A percentile compares a stretch with the other conserved stretches of the same genome.
Evolutionary conservation across 768 basidiomycete species (phyloP).

Genomic region (Roridomyces roridus): DNA sequence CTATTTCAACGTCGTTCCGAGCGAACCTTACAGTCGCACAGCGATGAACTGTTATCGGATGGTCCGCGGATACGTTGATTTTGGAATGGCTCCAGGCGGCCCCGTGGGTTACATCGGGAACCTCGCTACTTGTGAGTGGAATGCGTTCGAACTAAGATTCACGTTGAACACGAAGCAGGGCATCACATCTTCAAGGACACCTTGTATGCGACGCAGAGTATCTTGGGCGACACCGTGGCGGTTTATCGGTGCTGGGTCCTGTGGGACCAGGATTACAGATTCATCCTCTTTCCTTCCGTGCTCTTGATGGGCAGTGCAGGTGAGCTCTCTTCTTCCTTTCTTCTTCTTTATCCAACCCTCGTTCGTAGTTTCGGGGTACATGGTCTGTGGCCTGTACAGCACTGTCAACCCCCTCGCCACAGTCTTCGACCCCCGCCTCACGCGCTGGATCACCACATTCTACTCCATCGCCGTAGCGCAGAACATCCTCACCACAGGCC

Average conservation of each 20-base stretch:
- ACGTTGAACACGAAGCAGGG: neutral
- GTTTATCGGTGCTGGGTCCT: slow-evolving; percentile 31
- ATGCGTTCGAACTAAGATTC: neutral
- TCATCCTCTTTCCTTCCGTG: slow-evolving; percentile 22
- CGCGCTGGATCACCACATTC: slow-evolving; percentile 26
- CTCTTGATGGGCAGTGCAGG: slow-evolving; percentile 21
- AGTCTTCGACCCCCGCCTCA: slow-evolving; percentile 22
- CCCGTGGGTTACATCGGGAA: slow-evolving; percentile 23
- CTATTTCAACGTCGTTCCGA: too few relatives aligned
- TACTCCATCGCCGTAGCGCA: slow-evolving; percentile 25
- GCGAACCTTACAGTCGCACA: too few relatives aligned
- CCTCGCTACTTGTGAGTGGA: slow-evolving; percentile 13
- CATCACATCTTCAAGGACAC: slow-evolving; percentile 27
- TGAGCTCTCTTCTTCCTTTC: neutral
- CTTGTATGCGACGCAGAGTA: slow-evolving; percentile 24
- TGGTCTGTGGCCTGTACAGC: slow-evolving; percentile 20
- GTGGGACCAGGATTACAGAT: slow-evolving; percentile 19
- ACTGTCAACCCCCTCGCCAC: slow-evolving; percentile 11
- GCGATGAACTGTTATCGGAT: slow-evolving; percentile 24
- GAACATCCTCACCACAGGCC: slow-evolving; percentile 27
- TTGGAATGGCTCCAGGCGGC: slow-evolving; percentile 13
- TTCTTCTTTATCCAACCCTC: neutral
- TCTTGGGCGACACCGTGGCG: slow-evolving; percentile 26
- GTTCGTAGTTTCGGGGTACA: slow-evolving; percentile 22
- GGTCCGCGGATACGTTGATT: slow-evolving; percentile 19